Evolutionary conservation across 139 green algal genomes (phyloP).

Genomic region (Chlamydomonas sphaeroides): DNA sequence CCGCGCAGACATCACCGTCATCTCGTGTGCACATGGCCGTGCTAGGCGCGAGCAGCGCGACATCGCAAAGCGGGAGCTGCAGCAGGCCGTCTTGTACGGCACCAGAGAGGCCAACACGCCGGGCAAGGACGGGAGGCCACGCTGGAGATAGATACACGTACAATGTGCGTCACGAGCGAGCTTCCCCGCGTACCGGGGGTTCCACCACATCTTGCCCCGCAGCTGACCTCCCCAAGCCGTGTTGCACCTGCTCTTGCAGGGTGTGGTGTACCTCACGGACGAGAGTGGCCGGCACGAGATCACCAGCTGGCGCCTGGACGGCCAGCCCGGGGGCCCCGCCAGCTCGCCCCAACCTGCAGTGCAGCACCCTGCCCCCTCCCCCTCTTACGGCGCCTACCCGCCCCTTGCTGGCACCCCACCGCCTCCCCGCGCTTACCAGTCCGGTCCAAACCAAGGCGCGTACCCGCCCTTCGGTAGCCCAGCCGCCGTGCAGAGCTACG

Average conservation of each 20-base stretch:
- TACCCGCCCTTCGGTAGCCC: no score
- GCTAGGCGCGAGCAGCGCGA: slow-evolving; percentile 8
- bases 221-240: background rate
- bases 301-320: slow-evolving; percentile 45
- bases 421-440: no score
- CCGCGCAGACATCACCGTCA: background rate
- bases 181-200: background rate
- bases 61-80: slow-evolving; percentile 27
- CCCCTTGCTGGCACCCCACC: no score
- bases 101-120: slow-evolving; percentile 28
- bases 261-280: slow-evolving; percentile 59
- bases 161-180: background rate
- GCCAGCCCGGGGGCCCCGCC: background rate
- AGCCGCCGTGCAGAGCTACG: no score
- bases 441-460: no score
- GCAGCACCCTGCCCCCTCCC: no score
- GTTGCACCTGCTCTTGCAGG: background rate
- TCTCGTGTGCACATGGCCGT: slow-evolving; percentile 3
- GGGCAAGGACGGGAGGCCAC: slow-evolving; percentile 17
- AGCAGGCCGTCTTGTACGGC: slow-evolving; percentile 50
- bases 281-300: slow-evolving; percentile 51
- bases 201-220: no score
- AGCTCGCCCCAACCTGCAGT: no score
- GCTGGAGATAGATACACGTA: slow-evolving; percentile 51
- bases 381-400: no score